Evolutionary conservation across 2,329 filamentous ascomycete genomes (phyloP).

Genomic region (Apiospora pterosperma): DNA sequence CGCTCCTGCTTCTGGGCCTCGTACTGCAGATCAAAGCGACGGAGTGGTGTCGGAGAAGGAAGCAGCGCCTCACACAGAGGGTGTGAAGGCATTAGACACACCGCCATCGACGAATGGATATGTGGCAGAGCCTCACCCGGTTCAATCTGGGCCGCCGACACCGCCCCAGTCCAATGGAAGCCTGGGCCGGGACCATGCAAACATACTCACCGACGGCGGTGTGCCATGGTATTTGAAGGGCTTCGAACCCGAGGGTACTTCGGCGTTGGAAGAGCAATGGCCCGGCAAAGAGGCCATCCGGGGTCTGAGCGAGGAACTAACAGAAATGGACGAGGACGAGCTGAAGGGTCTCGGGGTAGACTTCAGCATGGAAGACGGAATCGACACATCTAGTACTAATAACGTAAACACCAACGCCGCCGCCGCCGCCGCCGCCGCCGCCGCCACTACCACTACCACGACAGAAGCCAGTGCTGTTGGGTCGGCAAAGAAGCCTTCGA

Average conservation of each 20-base stretch:
- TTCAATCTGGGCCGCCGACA: constrained; percentile 53
- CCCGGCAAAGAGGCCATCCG: constrained; percentile 65
- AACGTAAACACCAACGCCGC: background rate
- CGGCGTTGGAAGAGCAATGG: constrained; percentile 72
- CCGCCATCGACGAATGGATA: constrained; percentile 49
- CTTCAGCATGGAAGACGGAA: constrained; percentile 43
- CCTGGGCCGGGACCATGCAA: constrained; percentile 43
- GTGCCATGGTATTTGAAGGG: constrained; percentile 83
- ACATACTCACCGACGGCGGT: constrained; percentile 66
- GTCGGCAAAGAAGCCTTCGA: constrained; percentile 9
- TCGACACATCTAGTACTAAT: constrained; percentile 31
- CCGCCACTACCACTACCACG: constrained; percentile 7
- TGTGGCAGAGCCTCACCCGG: constrained; percentile 26
- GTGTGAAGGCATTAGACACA: constrained; percentile 34
- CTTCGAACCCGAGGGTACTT: constrained; percentile 78
- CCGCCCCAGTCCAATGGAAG: constrained; percentile 64
- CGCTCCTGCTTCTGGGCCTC: constrained; percentile 21
- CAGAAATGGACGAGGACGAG: constrained; percentile 89
- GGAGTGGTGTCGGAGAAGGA: constrained; percentile 22
- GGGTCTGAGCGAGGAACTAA: constrained; percentile 79
- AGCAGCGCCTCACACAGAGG: constrained; percentile 20
- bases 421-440: background rate
- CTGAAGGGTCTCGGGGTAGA: constrained; percentile 65
- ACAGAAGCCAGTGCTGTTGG: background rate
- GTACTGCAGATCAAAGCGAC: constrained; percentile 16